These are phyloP conservation scores for Boletus sensibilis DNA, from an alignment of 768 basidiomycete species.

Conservation along the genomic window DNA sequence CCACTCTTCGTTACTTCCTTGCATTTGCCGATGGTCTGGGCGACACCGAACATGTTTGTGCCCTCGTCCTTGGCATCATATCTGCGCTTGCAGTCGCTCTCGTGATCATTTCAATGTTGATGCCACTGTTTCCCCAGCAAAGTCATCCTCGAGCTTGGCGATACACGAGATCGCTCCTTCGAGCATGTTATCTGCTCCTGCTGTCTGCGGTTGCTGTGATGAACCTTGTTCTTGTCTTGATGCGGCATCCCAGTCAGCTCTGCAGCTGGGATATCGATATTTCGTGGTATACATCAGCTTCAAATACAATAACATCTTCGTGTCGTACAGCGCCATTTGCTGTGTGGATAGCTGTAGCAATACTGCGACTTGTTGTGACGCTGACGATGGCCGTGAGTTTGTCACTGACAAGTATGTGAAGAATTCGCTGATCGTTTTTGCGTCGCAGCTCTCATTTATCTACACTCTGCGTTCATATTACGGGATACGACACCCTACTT, in stretches of 20 bases:
- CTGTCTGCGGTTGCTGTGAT: constrained; percentile 52
- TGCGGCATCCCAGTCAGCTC: constrained; percentile 51
- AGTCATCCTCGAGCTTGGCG: constrained; percentile 9
- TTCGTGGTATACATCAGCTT: constrained; percentile 52
- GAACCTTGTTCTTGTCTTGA: constrained; percentile 54
- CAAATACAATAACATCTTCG: constrained; percentile 13
- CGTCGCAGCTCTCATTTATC: constrained; percentile 24
- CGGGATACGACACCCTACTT: constrained; percentile 18
- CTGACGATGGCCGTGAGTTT: constrained; percentile 50
- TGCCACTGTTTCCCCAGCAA: constrained; percentile 36
- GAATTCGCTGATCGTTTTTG: constrained; percentile 4
- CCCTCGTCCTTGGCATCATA: constrained; percentile 27
- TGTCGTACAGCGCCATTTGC: constrained; percentile 37
- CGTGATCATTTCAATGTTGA: constrained; percentile 40
- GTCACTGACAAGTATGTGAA: neutral
- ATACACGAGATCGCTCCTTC: constrained; percentile 29
- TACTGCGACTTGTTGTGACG: constrained; percentile 56
- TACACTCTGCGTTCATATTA: constrained; percentile 19
- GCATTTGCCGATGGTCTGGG: constrained; percentile 50
- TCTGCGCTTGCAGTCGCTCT: constrained; percentile 25
- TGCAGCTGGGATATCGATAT: constrained; percentile 68
- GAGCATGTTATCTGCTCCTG: constrained; percentile 44
- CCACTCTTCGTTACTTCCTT: constrained; percentile 61
- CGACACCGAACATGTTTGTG: constrained; percentile 38
- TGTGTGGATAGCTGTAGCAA: constrained; percentile 53